Conservation (phyloP, 257 asterid species). For the Catharanthus roseus region DNA sequence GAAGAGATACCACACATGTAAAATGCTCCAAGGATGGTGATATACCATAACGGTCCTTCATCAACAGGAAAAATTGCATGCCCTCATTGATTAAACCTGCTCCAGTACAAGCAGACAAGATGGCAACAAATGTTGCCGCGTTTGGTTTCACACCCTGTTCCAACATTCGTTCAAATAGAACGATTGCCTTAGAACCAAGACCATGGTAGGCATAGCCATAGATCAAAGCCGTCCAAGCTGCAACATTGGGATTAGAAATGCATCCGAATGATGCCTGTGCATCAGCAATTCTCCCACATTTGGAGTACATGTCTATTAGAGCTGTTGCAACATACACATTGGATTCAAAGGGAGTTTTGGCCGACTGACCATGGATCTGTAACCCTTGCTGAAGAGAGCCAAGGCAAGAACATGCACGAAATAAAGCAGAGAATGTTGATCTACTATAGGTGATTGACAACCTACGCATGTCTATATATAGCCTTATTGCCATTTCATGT, state of each 20-base stretch:
- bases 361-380: constrained; percentile 51
- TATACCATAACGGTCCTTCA: constrained; percentile 43
- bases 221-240: constrained; percentile 76
- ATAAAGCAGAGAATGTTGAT: constrained; percentile 59
- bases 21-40: constrained; percentile 64
- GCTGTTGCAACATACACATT: constrained; percentile 61
- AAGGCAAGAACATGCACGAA: constrained; percentile 60
- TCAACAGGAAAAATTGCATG: constrained; percentile 38
- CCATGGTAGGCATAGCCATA: constrained; percentile 61
- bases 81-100: constrained; percentile 52
- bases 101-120: constrained; percentile 60
- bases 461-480: constrained; percentile 56
- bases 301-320: constrained; percentile 77
- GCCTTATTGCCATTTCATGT: constrained; percentile 44
- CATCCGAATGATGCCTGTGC: constrained; percentile 48
- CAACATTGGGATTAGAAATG: constrained; percentile 55
- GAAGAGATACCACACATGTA: constrained; percentile 70
- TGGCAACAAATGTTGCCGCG: constrained; percentile 65
- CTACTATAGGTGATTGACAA: constrained; percentile 48
- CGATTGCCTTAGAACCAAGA: constrained; percentile 43
- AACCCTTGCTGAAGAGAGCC: constrained; percentile 67
- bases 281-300: constrained; percentile 67
- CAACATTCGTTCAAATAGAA: constrained; percentile 50
- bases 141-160: constrained; percentile 49
- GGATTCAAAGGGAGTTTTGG: constrained; percentile 58